A percentile compares a stretch with the other conserved stretches of the same genome.
Conservation (phyloP, 2,329 filamentous ascomycete species). For the Ophiostoma australiae region DNA sequence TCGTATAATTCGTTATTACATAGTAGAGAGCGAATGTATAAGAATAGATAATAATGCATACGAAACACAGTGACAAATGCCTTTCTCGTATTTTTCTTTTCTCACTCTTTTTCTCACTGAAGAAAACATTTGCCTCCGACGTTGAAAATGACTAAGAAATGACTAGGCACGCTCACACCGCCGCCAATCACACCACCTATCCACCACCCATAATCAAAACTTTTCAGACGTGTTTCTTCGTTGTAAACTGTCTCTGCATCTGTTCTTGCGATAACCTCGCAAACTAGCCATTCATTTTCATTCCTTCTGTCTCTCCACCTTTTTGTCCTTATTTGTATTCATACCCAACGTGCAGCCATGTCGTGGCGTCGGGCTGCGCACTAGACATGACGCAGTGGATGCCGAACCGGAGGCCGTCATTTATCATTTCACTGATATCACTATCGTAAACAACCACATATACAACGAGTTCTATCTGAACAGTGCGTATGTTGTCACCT, state of each 20-base stretch:
- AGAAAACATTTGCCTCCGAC: background rate
- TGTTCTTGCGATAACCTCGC: background rate
- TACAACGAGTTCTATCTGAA: background rate
- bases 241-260: background rate
- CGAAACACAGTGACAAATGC: background rate
- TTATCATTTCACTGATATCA: background rate
- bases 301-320: background rate
- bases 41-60: background rate
- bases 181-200: background rate
- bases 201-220: too few relatives aligned
- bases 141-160: background rate
- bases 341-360: slow-evolving; percentile 5
- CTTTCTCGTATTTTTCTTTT: background rate
- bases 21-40: background rate
- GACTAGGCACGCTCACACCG: background rate
- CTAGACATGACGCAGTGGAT: background rate
- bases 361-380: slow-evolving; percentile 3
- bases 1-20: background rate
- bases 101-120: background rate
- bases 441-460: background rate
- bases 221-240: background rate
- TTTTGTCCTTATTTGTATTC: background rate
- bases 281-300: background rate
- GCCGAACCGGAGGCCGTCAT: slow-evolving; percentile 10
- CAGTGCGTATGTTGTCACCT: background rate